phyloP scores from a whole-genome alignment of 495 filamentous ascomycete genomes.

The Aspergillus heteromorphus region DNA sequence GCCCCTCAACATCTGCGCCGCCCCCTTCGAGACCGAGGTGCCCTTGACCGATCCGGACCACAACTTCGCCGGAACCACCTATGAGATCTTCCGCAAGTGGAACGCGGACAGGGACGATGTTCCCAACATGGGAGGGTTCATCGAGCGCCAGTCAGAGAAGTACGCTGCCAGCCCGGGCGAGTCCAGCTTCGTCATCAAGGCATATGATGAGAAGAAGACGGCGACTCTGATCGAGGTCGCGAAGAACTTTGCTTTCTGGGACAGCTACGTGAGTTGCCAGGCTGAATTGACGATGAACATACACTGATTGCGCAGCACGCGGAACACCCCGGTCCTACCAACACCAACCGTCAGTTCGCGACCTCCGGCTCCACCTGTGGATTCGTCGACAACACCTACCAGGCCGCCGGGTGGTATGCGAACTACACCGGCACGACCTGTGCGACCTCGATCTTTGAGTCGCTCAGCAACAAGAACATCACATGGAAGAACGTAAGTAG shows the following conservation, averaged over 20 bases:
- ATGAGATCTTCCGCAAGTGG: conserved; percentile 41
- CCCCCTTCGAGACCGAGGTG: conserved; percentile 36
- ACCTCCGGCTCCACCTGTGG: conserved; percentile 34
- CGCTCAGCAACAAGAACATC: conserved; percentile 28
- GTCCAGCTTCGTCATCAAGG: conserved; percentile 36
- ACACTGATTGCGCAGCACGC: conserved; percentile 22
- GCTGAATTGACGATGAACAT: neutral
- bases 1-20: conserved; percentile 35
- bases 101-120: conserved; percentile 29
- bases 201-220: conserved; percentile 34
- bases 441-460: conserved; percentile 32
- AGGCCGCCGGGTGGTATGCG: conserved; percentile 28
- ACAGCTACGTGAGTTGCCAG: conserved; percentile 28
- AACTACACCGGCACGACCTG: conserved; percentile 36
- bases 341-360: conserved; percentile 36
- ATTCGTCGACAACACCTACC: conserved; percentile 27
- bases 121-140: conserved; percentile 39
- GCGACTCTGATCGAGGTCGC: conserved; percentile 30
- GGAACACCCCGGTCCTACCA: conserved; percentile 37
- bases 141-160: conserved; percentile 40
- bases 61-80: conserved; percentile 35
- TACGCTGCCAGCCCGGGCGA: conserved; percentile 35
- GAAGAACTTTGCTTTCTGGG: conserved; percentile 38
- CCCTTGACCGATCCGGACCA: conserved; percentile 38
- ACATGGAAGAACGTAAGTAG: conserved; percentile 32